A percentile compares a stretch with the other conserved stretches of the same genome.
Conservation (phyloP, 805 yeast species). For the Candida insectorum region DNA sequence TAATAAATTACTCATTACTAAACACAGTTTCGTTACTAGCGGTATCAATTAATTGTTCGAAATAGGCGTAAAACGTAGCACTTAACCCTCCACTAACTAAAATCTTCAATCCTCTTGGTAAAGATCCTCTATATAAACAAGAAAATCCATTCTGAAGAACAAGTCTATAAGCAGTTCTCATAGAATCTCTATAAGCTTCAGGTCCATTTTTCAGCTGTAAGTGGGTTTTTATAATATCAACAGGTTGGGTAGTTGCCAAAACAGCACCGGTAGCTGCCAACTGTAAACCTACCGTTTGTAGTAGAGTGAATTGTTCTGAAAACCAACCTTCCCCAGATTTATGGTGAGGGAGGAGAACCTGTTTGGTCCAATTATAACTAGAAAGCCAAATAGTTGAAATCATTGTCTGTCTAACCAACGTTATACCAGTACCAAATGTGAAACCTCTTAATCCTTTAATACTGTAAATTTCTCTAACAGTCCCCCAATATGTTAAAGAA, state of each 20-base stretch:
- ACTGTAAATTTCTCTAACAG: constrained; percentile 62
- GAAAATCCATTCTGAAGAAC: constrained; percentile 30
- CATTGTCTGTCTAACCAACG: constrained; percentile 73
- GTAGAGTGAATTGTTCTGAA: constrained; percentile 38
- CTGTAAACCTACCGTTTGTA: constrained; percentile 50
- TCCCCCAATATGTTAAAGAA: constrained; percentile 48
- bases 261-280: constrained; percentile 66
- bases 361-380: constrained; percentile 74
- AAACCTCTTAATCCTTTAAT: constrained; percentile 77
- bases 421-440: constrained; percentile 79
- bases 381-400: constrained; percentile 83
- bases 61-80: constrained; percentile 34
- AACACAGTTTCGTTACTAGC: constrained; percentile 33
- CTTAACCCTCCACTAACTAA: constrained; percentile 41
- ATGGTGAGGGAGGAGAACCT: constrained; percentile 55
- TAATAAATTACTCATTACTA: constrained; percentile 13
- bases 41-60: constrained; percentile 26
- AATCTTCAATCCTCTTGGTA: constrained; percentile 39
- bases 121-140: constrained; percentile 32
- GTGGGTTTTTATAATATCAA: constrained; percentile 83
- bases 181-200: constrained; percentile 54
- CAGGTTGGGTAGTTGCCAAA: constrained; percentile 78
- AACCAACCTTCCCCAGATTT: constrained; percentile 38
- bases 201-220: constrained; percentile 77
- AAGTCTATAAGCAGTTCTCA: constrained; percentile 41